A percentile compares a stretch with the other conserved stretches of the same genome.
phyloP scores from a whole-genome alignment of 805 yeast genomes.

The Kockiozyma suomiensis region DNA sequence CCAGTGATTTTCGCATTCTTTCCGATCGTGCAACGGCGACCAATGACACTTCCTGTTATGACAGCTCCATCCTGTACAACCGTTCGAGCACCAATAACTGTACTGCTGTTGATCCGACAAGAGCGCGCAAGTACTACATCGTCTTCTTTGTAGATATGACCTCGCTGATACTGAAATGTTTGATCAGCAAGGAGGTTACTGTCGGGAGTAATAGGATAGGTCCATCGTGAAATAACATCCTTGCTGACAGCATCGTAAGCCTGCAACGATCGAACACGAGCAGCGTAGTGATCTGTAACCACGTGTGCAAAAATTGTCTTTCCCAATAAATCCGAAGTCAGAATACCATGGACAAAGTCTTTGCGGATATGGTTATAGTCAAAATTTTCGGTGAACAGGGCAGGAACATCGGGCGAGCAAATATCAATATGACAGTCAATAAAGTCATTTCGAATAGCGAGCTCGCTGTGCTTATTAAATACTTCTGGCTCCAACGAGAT shows the following conservation, averaged over 20 bases:
- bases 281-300: slow-evolving; percentile 79
- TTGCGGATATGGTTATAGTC: slow-evolving; percentile 85
- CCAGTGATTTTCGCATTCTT: slow-evolving; percentile 68
- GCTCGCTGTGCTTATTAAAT: slow-evolving; percentile 72
- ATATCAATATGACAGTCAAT: slow-evolving; percentile 97
- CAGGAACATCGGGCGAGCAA: slow-evolving; percentile 92
- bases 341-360: slow-evolving; percentile 88
- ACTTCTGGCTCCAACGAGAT: slow-evolving; percentile 82
- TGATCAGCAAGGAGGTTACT: slow-evolving; percentile 71
- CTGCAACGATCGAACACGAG: slow-evolving; percentile 93
- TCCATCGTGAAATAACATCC: slow-evolving; percentile 88
- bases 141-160: slow-evolving; percentile 86
- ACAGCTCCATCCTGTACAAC: slow-evolving; percentile 73
- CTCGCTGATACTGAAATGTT: slow-evolving; percentile 75
- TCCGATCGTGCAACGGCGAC: slow-evolving; percentile 84
- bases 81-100: slow-evolving; percentile 79
- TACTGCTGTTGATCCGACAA: slow-evolving; percentile 78
- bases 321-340: slow-evolving; percentile 85
- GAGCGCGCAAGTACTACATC: slow-evolving; percentile 90
- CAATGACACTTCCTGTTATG: slow-evolving; percentile 74
- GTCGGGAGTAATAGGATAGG: slow-evolving; percentile 90
- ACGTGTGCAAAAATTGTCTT: slow-evolving; percentile 89
- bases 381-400: slow-evolving; percentile 92
- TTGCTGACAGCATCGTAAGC: slow-evolving; percentile 90
- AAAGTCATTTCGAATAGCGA: slow-evolving; percentile 83